Percentiles rank a stretch among this genome's conserved stretches.
Conservation (phyloP, 805 yeast genomes). For the Kurtzmaniella cleridarum region DNA sequence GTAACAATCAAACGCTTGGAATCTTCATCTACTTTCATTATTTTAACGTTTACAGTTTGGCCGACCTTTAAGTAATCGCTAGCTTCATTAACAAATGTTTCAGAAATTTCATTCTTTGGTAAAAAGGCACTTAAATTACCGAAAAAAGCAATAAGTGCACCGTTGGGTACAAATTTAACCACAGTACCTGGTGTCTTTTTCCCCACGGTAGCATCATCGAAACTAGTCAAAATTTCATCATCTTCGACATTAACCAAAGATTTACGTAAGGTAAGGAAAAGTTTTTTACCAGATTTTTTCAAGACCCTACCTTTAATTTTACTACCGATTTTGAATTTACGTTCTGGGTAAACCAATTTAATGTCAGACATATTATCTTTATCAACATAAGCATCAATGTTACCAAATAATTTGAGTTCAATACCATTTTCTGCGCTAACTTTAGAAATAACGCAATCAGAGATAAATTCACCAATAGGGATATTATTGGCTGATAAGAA, state of each 20-base stretch:
- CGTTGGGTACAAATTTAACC: slow-evolving; percentile 62
- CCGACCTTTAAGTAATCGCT: slow-evolving; percentile 75
- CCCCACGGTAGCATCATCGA: slow-evolving; percentile 38
- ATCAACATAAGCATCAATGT: slow-evolving; percentile 72
- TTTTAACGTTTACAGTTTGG: slow-evolving; percentile 72
- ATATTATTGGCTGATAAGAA: slow-evolving; percentile 69
- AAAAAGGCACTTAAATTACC: slow-evolving; percentile 73
- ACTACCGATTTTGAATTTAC: slow-evolving; percentile 82
- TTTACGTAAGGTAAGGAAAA: slow-evolving; percentile 74
- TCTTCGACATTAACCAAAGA: slow-evolving; percentile 66
- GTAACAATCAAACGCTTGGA: slow-evolving; percentile 63
- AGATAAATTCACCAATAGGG: slow-evolving; percentile 64
- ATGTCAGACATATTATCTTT: slow-evolving; percentile 77
- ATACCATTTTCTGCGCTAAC: slow-evolving; percentile 52
- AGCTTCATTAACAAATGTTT: slow-evolving; percentile 74
- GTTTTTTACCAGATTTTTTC: slow-evolving; percentile 41
- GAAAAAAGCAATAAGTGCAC: slow-evolving; percentile 81
- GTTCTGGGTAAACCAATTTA: slow-evolving; percentile 81
- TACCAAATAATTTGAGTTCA: slow-evolving; percentile 56
- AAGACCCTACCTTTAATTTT: slow-evolving; percentile 74
- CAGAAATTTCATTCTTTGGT: slow-evolving; percentile 86
- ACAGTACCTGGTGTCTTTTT: slow-evolving; percentile 68
- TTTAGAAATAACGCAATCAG: slow-evolving; percentile 47
- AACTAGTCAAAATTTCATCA: slow-evolving; percentile 41
- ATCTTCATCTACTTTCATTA: slow-evolving; percentile 49